Evolutionary conservation across 306 rosid species (phyloP), one percentile per base, ranked within the genome.

Genomic region (Cicer cuneatum): DNA sequence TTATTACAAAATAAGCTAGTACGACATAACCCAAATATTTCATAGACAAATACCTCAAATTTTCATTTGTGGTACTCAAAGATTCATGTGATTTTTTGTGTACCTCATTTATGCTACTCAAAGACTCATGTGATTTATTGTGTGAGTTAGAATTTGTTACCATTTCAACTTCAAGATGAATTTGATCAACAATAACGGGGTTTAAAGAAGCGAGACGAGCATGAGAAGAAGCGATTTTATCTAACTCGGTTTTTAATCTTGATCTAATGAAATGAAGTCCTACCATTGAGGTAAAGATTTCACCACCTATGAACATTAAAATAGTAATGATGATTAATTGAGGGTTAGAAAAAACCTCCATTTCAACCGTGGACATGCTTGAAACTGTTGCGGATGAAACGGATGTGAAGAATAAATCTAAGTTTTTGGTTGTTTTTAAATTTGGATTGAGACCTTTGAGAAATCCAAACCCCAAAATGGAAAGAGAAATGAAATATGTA

Each of bases 301-400:
- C 91, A 18, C 93, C 89, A 2, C 96, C 96, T 6, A 80, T 14
- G 56, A 90, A 78, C 91, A 88, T 88, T 18, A 86, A 79, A 2
- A 88, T 12, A 46, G 86, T 86, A 19, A 88, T 14, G 8, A 82
- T 7, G 24, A 88, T 35, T 24, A 86, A 80, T 16, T 90, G 93
- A 42, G 83, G 1, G 49, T 86, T 58, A 1, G 96, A 88, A 24
- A 88, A 86, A 15, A 46, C 77, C 82, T 88, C 86, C 88, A 90
- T 88, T 78, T 90, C 93, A 3, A 90, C 52, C 0, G 89, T 77
- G 29, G 96, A 70, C 93, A 90, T 86, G 77, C 96, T 88, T 0
- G 96, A 88, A 16, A 86, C 93, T 0, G 96, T 86, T 10, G 86
- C 7, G 19, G 91, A 80, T 0, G 96, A 88, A 9, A 85, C 84